These are phyloP conservation scores for Graphilbum ipis-grandicollis DNA, from an alignment of 2,329 filamentous ascomycete species.

Conservation along the genomic window DNA sequence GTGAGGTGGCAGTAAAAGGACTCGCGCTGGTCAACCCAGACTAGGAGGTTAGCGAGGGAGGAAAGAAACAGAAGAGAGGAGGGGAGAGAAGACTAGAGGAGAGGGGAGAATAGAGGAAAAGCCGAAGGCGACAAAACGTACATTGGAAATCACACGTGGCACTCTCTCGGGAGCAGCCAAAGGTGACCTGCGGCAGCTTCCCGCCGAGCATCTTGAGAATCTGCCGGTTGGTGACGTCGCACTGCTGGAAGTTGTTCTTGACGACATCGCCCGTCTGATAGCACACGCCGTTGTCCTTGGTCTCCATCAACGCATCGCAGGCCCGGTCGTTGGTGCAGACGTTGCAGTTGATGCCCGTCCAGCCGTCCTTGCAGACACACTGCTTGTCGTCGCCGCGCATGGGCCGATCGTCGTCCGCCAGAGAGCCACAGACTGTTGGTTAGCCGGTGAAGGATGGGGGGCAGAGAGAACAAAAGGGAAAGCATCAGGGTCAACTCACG, in stretches of 20 bases:
- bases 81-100: background rate
- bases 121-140: slow-evolving; percentile 22
- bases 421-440: slow-evolving; percentile 58
- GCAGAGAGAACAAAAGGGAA: slow-evolving; percentile 1
- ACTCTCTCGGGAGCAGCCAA: slow-evolving; percentile 64
- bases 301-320: slow-evolving; percentile 77
- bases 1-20: slow-evolving; percentile 92
- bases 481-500: too few relatives aligned
- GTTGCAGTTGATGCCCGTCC: slow-evolving; percentile 96
- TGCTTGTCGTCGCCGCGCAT: slow-evolving; percentile 43
- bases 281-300: slow-evolving; percentile 67
- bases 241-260: slow-evolving; percentile 93
- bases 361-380: slow-evolving; percentile 83
- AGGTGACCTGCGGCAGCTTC: slow-evolving; percentile 82
- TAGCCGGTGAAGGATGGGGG: background rate
- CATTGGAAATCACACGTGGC: slow-evolving; percentile 88
- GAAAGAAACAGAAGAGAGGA: background rate
- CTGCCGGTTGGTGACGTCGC: slow-evolving; percentile 90
- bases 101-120: background rate
- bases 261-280: slow-evolving; percentile 83
- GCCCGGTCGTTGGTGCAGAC: slow-evolving; percentile 73
- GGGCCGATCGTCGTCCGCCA: slow-evolving; percentile 67
- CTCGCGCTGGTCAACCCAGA: slow-evolving; percentile 88
- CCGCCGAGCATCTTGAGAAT: slow-evolving; percentile 75
- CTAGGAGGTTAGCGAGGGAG: slow-evolving; percentile 21